Evolutionary conservation across 495 filamentous ascomycete genomes (phyloP).

Genomic region (Bombardia bombarda): DNA sequence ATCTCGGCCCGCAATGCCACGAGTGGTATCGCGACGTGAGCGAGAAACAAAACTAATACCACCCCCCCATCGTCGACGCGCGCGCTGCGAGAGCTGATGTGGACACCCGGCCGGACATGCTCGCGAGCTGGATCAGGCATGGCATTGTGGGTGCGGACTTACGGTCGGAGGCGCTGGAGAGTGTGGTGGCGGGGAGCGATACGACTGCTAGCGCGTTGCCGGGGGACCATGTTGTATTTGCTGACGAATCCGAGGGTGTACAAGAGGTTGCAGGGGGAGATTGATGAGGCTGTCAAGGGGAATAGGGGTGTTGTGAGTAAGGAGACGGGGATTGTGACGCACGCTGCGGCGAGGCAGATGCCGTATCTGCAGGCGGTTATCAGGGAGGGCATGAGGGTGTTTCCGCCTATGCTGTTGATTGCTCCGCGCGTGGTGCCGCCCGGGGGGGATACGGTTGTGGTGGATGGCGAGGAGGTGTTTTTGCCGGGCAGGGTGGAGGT

Average conservation of each 20-base stretch:
- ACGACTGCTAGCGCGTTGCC: conserved; percentile 54
- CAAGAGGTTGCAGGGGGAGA: conserved; percentile 47
- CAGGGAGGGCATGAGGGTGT: conserved; percentile 38
- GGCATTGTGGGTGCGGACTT: conserved; percentile 32
- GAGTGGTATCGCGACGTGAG: conserved; percentile 5
- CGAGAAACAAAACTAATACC: conserved; percentile 35
- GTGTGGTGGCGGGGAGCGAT: conserved; percentile 43
- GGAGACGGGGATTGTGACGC: conserved; percentile 22
- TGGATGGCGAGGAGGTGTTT: conserved; percentile 29
- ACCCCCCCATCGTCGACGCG: conserved; percentile 32
- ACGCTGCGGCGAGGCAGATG: conserved; percentile 30
- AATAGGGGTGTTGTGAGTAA: neutral
- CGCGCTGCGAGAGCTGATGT: conserved; percentile 11
- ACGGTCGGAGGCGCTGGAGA: conserved; percentile 28
- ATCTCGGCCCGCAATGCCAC: conserved; percentile 8
- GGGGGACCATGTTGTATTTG: conserved; percentile 47
- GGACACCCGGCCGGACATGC: conserved; percentile 23
- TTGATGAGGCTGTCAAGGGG: conserved; percentile 30
- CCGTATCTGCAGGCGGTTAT: conserved; percentile 46
- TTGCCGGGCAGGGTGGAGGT: conserved; percentile 42
- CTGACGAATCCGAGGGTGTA: conserved; percentile 40
- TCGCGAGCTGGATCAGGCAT: conserved; percentile 34
- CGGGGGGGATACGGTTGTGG: conserved; percentile 31
- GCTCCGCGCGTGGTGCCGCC: conserved; percentile 34
- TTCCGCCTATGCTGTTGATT: conserved; percentile 27